Evolutionary conservation across 495 filamentous ascomycete genomes (phyloP).

Genomic region (Sabuloglossum arenarium): DNA sequence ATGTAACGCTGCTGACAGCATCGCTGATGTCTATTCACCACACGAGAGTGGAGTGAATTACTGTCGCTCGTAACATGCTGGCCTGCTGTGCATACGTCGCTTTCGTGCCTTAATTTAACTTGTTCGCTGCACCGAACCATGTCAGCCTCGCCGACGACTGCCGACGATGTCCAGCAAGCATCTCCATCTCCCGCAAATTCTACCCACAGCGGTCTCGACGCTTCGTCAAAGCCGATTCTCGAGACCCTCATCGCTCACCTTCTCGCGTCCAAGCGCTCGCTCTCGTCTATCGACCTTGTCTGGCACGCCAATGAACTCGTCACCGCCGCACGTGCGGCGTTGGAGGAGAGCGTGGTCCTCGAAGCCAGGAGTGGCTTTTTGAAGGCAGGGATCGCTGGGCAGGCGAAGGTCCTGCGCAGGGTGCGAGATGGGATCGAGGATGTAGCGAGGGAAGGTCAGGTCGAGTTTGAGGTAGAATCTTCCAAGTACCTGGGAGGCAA

Average conservation of each 20-base stretch:
- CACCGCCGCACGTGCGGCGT: conserved; percentile 44
- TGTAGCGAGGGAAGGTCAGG: conserved; percentile 27
- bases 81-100: not conserved
- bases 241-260: conserved; percentile 66
- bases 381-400: conserved; percentile 46
- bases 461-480: conserved; percentile 33
- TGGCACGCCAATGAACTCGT: conserved; percentile 78
- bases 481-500: not conserved
- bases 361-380: conserved; percentile 61
- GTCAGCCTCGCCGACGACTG: not conserved
- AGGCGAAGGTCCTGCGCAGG: conserved; percentile 44
- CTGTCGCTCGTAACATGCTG: too few relatives aligned
- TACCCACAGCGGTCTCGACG: not conserved
- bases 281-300: conserved; percentile 69
- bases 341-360: conserved; percentile 65
- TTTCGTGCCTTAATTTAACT: not conserved
- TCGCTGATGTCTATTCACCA: too few relatives aligned
- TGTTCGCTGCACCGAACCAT: not conserved
- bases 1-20: too few relatives aligned
- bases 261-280: conserved; percentile 70
- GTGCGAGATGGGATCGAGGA: conserved; percentile 38
- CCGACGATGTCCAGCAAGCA: not conserved
- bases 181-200: not conserved
- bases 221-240: conserved; percentile 19
- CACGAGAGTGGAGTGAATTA: too few relatives aligned